These are phyloP conservation scores for Pseudogymnoascus sp. DNA, from an alignment of 2,329 filamentous ascomycete species.

Conservation along the genomic window DNA sequence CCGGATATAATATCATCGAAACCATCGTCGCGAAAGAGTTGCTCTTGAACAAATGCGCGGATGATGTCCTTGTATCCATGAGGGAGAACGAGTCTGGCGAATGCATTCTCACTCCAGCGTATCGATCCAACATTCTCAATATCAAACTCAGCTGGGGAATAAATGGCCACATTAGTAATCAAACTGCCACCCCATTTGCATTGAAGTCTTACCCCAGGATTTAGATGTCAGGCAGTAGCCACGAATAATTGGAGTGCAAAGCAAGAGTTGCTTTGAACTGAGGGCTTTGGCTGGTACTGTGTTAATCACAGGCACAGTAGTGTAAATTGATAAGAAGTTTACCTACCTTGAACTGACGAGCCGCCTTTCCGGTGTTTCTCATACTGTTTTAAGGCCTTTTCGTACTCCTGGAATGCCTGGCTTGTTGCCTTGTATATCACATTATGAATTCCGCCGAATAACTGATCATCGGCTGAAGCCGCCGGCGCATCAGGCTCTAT, in stretches of 20 bases:
- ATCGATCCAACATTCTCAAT: slow-evolving; percentile 39
- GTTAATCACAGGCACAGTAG: slow-evolving; percentile 6
- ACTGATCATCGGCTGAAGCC: not conserved
- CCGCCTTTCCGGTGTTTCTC: not conserved
- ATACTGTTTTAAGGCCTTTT: slow-evolving; percentile 11
- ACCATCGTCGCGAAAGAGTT: slow-evolving; percentile 32
- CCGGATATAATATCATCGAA: slow-evolving; percentile 47
- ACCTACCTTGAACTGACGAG: not conserved
- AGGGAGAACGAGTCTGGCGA: slow-evolving; percentile 41
- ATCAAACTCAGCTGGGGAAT: slow-evolving; percentile 30
- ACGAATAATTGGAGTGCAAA: slow-evolving; percentile 25
- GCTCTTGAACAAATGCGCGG: slow-evolving; percentile 41
- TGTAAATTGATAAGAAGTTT: slow-evolving; percentile 9
- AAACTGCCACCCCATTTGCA: not conserved
- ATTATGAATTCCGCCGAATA: slow-evolving; percentile 8
- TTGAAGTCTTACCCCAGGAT: slow-evolving; percentile 23
- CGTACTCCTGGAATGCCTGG: slow-evolving; percentile 11
- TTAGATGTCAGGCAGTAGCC: slow-evolving; percentile 29
- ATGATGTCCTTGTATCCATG: slow-evolving; percentile 44
- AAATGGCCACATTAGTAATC: slow-evolving; percentile 1
- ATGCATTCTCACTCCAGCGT: slow-evolving; percentile 41
- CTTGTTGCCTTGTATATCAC: slow-evolving; percentile 15
- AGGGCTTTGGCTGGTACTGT: not conserved
- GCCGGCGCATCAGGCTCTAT: not conserved
- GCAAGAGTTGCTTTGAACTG: slow-evolving; percentile 13